These are phyloP conservation scores for Furcasterigmium furcatum DNA, from an alignment of 2,329 filamentous ascomycete species.

Conservation along the genomic window DNA sequence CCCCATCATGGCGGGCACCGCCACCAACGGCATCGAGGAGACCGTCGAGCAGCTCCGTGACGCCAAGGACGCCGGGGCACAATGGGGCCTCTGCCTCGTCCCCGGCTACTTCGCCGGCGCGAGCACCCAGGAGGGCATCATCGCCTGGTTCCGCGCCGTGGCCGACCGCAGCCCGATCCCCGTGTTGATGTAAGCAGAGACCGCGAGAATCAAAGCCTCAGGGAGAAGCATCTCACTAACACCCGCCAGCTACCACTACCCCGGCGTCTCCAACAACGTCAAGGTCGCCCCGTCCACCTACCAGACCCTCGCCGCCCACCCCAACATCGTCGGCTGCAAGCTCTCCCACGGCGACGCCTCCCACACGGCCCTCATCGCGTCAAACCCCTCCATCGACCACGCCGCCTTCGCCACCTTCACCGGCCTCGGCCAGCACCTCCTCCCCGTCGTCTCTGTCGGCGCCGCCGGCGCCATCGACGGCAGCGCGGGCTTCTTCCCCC, in stretches of 20 bases:
- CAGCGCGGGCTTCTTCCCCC: constrained; percentile 60
- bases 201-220: too few relatives aligned
- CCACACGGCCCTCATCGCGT: constrained; percentile 58
- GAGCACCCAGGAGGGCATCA: constrained; percentile 51
- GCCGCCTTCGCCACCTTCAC: constrained; percentile 58
- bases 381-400: constrained; percentile 57
- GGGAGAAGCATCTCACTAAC: too few relatives aligned
- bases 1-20: constrained; percentile 59
- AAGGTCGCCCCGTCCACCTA: constrained; percentile 56
- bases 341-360: constrained; percentile 66
- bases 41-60: constrained; percentile 53
- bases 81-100: constrained; percentile 56
- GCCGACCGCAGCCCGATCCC: constrained; percentile 56
- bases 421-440: constrained; percentile 62
- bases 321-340: constrained; percentile 68
- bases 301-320: constrained; percentile 52
- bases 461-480: constrained; percentile 61
- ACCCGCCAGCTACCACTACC: constrained; percentile 64
- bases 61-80: constrained; percentile 52
- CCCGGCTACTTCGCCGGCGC: constrained; percentile 58
- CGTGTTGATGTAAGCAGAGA: constrained; percentile 49
- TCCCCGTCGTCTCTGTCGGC: constrained; percentile 56
- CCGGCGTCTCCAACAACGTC: constrained; percentile 64
- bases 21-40: constrained; percentile 60
- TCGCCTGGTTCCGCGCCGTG: constrained; percentile 55